Conservation (phyloP, 176 grass and related monocot species). For the Ensete glaucum region DNA sequence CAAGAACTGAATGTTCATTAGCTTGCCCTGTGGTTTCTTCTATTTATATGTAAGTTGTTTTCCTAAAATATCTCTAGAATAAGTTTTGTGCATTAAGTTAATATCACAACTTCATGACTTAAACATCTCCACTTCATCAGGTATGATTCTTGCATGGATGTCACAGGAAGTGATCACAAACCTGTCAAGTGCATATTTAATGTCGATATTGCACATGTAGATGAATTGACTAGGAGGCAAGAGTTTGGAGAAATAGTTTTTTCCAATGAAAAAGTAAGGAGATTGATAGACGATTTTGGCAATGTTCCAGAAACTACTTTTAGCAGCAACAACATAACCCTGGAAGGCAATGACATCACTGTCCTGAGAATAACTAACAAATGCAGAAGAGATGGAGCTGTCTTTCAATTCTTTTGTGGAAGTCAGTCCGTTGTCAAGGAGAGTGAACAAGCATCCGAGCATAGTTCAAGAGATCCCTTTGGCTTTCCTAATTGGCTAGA, state of each 20-base stretch:
- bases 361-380: conserved; percentile 62
- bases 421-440: conserved; percentile 14
- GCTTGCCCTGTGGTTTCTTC: conserved; percentile 70
- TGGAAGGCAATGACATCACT: conserved; percentile 42
- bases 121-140: conserved; percentile 32
- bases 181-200: conserved; percentile 74
- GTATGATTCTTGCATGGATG: conserved; percentile 95
- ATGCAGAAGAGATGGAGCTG: conserved; percentile 30
- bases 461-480: conserved; percentile 19
- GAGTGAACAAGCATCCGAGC: conserved; percentile 14
- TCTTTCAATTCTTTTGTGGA: conserved; percentile 45
- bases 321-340: conserved; percentile 35
- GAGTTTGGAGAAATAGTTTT: conserved; percentile 61
- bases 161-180: conserved; percentile 81
- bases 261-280: conserved; percentile 39
- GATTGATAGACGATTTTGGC: conserved; percentile 34
- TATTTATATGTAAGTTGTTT: conserved; percentile 72
- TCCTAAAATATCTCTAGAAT: background rate
- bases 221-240: conserved; percentile 57
- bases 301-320: conserved; percentile 50
- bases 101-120: conserved; percentile 11
- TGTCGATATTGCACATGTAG: conserved; percentile 68
- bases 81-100: conserved; percentile 7
- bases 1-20: conserved; percentile 44
- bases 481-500: conserved; percentile 74